phyloP scores from a whole-genome alignment of 805 yeast species.

The Blastobotrys peoriensis region DNA sequence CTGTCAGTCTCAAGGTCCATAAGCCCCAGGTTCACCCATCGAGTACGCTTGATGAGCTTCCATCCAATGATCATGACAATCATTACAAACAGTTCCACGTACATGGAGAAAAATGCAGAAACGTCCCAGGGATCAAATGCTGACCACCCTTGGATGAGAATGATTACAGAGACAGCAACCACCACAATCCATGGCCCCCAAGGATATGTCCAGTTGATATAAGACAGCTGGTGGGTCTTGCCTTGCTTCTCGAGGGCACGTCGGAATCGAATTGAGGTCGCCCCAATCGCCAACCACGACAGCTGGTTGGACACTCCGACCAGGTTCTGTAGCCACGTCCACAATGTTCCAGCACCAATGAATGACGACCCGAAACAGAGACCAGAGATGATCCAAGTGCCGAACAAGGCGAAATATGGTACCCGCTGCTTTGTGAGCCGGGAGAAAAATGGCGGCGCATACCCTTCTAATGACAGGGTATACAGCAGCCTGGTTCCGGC shows the following conservation, averaged over 20 bases:
- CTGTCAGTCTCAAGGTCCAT: conserved; percentile 79
- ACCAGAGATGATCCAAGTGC: conserved; percentile 51
- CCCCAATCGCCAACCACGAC: conserved; percentile 55
- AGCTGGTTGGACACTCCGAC: conserved; percentile 61
- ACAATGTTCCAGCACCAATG: conserved; percentile 47
- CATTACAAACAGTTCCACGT: conserved; percentile 56
- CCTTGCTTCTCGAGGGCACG: conserved; percentile 37
- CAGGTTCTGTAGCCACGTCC: conserved; percentile 48
- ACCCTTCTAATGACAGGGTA: conserved; percentile 52
- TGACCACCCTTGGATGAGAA: conserved; percentile 59
- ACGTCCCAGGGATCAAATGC: conserved; percentile 61
- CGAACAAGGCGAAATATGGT: conserved; percentile 44
- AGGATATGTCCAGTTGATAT: conserved; percentile 48
- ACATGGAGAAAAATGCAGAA: conserved; percentile 57
- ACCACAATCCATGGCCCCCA: conserved; percentile 45
- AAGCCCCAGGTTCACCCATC: conserved; percentile 59
- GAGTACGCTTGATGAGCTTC: conserved; percentile 56
- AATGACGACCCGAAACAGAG: conserved; percentile 54
- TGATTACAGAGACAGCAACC: conserved; percentile 41
- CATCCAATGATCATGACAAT: conserved; percentile 49
- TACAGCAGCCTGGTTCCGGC: conserved; percentile 60
- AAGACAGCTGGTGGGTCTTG: conserved; percentile 37
- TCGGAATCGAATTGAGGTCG: conserved; percentile 51
- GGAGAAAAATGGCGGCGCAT: conserved; percentile 49
- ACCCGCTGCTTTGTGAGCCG: conserved; percentile 43